These are phyloP conservation scores for Xylaria polymorpha DNA, from an alignment of 2,329 filamentous ascomycete genomes.

Conservation along the genomic window DNA sequence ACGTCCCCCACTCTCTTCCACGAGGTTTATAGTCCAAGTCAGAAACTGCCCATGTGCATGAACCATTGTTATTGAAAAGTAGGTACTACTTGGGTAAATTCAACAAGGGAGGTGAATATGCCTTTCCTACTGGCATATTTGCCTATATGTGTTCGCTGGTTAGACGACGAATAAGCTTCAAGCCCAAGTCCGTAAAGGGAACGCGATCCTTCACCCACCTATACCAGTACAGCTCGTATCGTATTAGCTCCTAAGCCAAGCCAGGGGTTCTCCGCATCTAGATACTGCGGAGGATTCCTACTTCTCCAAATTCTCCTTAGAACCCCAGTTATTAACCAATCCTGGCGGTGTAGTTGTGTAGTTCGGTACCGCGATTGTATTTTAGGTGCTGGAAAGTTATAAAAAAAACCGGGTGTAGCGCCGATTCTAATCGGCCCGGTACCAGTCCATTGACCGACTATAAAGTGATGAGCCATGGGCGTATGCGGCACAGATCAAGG, in stretches of 20 bases:
- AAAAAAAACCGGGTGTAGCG: not conserved
- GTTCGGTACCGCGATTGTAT: not conserved
- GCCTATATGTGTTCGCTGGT: not conserved
- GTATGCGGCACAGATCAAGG: not conserved
- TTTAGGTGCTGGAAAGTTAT: not conserved
- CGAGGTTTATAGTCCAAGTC: not conserved
- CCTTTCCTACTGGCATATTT: not conserved
- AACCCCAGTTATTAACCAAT: constrained; percentile 19
- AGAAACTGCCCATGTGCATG: not conserved
- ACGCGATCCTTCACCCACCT: constrained; percentile 14
- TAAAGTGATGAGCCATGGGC: constrained; percentile 13
- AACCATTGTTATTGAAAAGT: not conserved
- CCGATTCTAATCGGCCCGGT: constrained; percentile 24
- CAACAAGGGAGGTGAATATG: not conserved
- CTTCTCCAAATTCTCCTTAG: constrained; percentile 19
- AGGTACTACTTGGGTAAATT: not conserved
- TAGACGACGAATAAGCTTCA: not conserved
- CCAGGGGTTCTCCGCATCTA: constrained; percentile 23
- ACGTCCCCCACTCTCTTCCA: constrained; percentile 2
- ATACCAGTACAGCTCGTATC: not conserved
- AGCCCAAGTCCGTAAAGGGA: not conserved
- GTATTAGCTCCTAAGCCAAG: not conserved
- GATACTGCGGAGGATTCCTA: not conserved
- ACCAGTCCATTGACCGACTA: constrained; percentile 6
- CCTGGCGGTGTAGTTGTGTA: not conserved